Base-by-base conservation (phyloP, 371 early-diverging fungal species). In the Actinomucor elegans region DNA sequence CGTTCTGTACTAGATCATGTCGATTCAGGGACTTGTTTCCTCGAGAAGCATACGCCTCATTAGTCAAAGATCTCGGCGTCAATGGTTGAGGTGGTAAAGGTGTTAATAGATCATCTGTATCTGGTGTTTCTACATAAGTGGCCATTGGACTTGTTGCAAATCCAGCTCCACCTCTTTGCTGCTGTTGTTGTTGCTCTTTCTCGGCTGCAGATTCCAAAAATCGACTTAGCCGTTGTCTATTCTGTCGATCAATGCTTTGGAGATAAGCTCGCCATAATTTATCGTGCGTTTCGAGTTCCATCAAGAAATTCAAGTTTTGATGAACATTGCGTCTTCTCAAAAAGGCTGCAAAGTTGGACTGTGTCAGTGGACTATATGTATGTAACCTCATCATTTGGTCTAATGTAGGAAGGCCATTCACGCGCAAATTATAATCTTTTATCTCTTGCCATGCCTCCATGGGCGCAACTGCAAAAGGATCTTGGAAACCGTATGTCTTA, bases 381-480 rank as follows among this genome's bases (percentile, higher is more conserved):
- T 66, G 56, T 7, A 71, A 36, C 12, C 67, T 51, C 67, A 78
- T 63, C 61, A 78, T 61, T 62, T 78, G 75, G 55, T 78, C 78
- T 21, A 78, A 35, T n/a, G 78, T 78, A 0, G 78, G 78, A 29
- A 78, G 26, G 1, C 78, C 78, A 53, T 78, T 74, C 3, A 73
- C 75, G 36, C 59, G 52, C 21, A 78, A 48, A 53, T 78, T 74
- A 44, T 78, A 73, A 43, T 74, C 78, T 53, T 75, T 74, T 37
- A 75, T 75, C 36, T 72, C 71, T 50, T 74, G 72, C 78, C 78
- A 78, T 15, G 78, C 78, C 46, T 71, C 72, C 57, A 75, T 68
- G 18, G 78, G 78, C 9, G 71, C 70, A 7, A 59, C 61, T 5
- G 70, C 70, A 60, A 78, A 75, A 1, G 75, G 75, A 49, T 78